These are phyloP conservation scores for Cochlearia excelsa DNA, from an alignment of 345 rosid genomes.

Conservation along the genomic window DNA sequence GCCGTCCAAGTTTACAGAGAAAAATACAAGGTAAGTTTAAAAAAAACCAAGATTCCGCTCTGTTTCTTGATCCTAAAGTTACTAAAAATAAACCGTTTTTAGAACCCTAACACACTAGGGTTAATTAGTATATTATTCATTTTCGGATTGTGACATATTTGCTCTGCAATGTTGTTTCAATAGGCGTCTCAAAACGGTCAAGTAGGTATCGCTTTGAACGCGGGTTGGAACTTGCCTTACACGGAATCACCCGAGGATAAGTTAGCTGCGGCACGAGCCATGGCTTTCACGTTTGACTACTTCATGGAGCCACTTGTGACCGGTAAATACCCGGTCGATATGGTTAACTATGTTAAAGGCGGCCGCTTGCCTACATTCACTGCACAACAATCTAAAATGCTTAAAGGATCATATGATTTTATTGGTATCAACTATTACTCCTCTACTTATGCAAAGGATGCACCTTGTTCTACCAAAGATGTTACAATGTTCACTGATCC, in stretches of 20 bases:
- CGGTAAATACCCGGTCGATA: slow-evolving; percentile 48
- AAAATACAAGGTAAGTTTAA: slow-evolving; percentile 31
- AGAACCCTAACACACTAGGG: no score
- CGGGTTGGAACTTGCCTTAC: slow-evolving; percentile 44
- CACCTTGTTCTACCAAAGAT: slow-evolving; percentile 20
- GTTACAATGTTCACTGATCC: slow-evolving; percentile 43
- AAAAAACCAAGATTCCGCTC: background rate
- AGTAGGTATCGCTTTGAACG: slow-evolving; percentile 39
- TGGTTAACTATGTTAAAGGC: slow-evolving; percentile 41
- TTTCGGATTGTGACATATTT: background rate
- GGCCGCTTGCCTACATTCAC: slow-evolving; percentile 55
- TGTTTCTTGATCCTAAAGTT: slow-evolving; percentile 19
- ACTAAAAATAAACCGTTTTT: background rate
- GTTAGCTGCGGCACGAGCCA: slow-evolving; percentile 38
- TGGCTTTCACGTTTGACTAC: slow-evolving; percentile 55
- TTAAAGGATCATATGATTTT: slow-evolving; percentile 55
- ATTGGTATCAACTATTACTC: slow-evolving; percentile 60
- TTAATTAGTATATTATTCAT: no score
- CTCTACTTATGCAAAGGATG: slow-evolving; percentile 38
- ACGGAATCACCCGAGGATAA: slow-evolving; percentile 27
- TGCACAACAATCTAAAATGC: slow-evolving; percentile 44
- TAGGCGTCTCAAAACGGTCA: slow-evolving; percentile 44
- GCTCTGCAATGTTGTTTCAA: background rate
- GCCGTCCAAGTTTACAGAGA: slow-evolving; percentile 37
- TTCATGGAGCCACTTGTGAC: slow-evolving; percentile 46